Base-by-base conservation (phyloP, 1,284 basidiomycete genomes). In the Phylloporus sp. region DNA sequence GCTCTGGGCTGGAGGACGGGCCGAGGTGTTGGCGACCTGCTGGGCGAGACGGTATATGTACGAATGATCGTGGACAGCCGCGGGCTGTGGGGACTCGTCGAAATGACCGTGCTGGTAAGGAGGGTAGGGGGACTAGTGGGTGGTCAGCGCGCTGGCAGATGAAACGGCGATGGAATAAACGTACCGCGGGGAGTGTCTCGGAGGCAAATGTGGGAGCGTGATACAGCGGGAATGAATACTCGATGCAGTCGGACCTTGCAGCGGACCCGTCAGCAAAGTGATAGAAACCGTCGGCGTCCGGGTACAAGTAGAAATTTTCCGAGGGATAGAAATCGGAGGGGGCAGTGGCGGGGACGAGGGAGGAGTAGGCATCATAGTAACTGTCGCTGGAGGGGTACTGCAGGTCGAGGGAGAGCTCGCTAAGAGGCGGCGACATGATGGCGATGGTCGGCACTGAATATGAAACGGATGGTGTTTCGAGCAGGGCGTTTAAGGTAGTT, bases 261-360 rank as follows among this genome's bases (percentile, higher is more conserved):
- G 47, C 58, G 47, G 75, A 57, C 35, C 75, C 77, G 67, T 79
- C 77, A 17, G 70, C 58, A 73, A 75, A 80, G 58, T 70, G 76
- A 73, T 79, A 80, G 55, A 68, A 64, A 66, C 74, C 77, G 52
- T 78, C 78, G 35, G 62, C 37, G 66, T 79, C 78, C 66, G 78
- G 78, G 70, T 72, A 80, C 67, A 76, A 58, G 68, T 70, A 77
- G 15, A 78, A 67, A 65, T 78, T 79, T 70, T 75, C 76, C 17
- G 76, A 70, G 0, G 70, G 67, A 61, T 76, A 77, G 68, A 74
- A 70, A 69, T 78, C 75, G n/a, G 77, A 57, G 49, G 57, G 39
- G 39, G 39, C 39, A 15, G 39, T 41, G 12, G 45, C 60, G 53
- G 69, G 53, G 20, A 55, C 70, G 63, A 65, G 25, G 1, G 77